Conservation (phyloP, 2,329 filamentous ascomycete genomes). For the Arthrobotrys sphaeroides region DNA sequence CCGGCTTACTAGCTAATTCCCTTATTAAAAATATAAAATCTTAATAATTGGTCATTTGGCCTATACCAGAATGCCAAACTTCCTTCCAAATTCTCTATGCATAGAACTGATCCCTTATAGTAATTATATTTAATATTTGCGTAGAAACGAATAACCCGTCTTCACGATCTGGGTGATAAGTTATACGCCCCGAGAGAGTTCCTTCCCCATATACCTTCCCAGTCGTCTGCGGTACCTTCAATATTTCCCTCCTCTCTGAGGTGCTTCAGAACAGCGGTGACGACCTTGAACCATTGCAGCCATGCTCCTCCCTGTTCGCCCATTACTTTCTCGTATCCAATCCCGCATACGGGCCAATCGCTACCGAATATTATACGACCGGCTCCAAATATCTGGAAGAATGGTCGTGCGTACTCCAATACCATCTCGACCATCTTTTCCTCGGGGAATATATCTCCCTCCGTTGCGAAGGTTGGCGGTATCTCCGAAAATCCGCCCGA, state of each 20-base stretch:
- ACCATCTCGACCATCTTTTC: constrained; percentile 25
- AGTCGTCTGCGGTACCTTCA: not conserved
- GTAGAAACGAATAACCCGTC: no score
- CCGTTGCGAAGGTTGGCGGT: constrained; percentile 62
- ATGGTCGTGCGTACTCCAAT: constrained; percentile 62
- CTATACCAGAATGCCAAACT: not conserved
- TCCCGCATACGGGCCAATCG: constrained; percentile 91
- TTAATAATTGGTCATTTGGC: not conserved
- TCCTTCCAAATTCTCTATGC: not conserved
- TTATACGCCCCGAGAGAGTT: constrained; percentile 26
- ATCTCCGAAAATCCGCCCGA: constrained; percentile 86
- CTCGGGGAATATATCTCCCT: not conserved
- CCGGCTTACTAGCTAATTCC: not conserved
- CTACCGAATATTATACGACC: constrained; percentile 85
- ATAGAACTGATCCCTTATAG: no score
- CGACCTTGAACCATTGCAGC: constrained; percentile 30
- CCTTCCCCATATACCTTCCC: constrained; percentile 42
- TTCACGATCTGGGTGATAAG: not conserved
- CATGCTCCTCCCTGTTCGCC: constrained; percentile 35
- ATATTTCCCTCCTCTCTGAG: constrained; percentile 21
- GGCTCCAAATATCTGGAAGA: constrained; percentile 77
- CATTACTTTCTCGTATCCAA: constrained; percentile 63
- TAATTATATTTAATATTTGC: no score
- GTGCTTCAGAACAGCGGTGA: not conserved
- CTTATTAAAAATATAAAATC: constrained; percentile 20